These are phyloP conservation scores for Tolypocladium inflatum DNA, from an alignment of 2,329 filamentous ascomycete species.

Conservation along the genomic window DNA sequence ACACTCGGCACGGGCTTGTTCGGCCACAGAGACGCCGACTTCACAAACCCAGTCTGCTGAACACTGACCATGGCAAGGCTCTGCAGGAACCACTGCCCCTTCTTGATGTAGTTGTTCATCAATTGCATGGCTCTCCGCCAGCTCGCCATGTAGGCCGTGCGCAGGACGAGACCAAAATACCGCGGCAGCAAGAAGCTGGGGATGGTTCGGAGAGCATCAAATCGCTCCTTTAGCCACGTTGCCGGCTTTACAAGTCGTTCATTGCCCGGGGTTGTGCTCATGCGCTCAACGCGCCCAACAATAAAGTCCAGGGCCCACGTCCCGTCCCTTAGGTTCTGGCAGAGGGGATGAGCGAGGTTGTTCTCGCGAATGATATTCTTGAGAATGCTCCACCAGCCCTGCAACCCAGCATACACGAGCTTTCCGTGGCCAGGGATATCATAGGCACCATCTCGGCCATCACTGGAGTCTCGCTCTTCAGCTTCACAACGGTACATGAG, in stretches of 20 bases:
- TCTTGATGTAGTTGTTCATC: constrained; percentile 66
- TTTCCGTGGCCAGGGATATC: constrained; percentile 74
- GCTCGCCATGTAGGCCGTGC: constrained; percentile 79
- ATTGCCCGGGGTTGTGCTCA: constrained; percentile 54
- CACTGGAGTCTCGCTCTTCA: constrained; percentile 72
- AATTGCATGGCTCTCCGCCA: constrained; percentile 69
- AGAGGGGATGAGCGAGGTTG: constrained; percentile 85
- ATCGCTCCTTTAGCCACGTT: constrained; percentile 73
- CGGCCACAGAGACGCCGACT: constrained; percentile 85
- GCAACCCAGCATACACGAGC: constrained; percentile 89
- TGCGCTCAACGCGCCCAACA: constrained; percentile 64
- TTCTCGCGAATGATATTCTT: constrained; percentile 80
- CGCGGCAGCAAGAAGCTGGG: constrained; percentile 85
- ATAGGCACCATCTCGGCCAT: constrained; percentile 78
- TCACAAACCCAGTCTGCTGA: constrained; percentile 81
- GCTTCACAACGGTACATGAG: constrained; percentile 84
- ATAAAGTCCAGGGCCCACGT: constrained; percentile 92
- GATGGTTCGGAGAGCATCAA: constrained; percentile 74
- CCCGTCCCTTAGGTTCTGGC: constrained; percentile 83
- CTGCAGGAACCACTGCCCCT: constrained; percentile 83
- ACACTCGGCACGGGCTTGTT: constrained; percentile 75
- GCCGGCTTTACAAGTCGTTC: constrained; percentile 55
- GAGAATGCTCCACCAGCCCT: constrained; percentile 95
- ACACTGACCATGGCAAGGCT: constrained; percentile 84
- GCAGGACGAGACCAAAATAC: constrained; percentile 84